Base-by-base conservation (phyloP, 2,329 filamentous ascomycete species). In the Sclerotinia borealis region DNA sequence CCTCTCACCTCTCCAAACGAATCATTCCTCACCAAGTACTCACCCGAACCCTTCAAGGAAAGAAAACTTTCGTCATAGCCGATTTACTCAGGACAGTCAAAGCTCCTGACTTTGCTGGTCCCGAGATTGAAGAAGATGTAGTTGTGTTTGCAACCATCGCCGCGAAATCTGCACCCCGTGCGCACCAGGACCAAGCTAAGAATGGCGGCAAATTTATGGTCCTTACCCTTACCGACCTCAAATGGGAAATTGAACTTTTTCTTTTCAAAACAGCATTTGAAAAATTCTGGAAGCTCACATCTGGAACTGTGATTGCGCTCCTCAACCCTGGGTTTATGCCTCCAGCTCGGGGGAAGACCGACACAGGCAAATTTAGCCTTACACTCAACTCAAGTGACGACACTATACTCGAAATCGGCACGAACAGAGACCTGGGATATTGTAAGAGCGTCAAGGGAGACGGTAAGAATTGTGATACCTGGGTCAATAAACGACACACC, bases 241-340 rank as follows among this genome's bases (percentile, higher is more conserved):
- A 92, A 71, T 96, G 88, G 85, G 92, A 96, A 70, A 76, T 99
- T 15, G 93, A 98, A 68, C 83, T 98, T 48, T 98, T 92, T 71
- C 84, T 99, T 17, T 99, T 99, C 76, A 90, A 91, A 71, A 87
- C 89, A 0, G 96, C 92, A 8, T 97, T 98, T 71, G 88, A 91
- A 19, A 87, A 90, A 61, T 99, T 95, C 78, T 98, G 93, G 89
- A 96, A 96, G 73, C 80, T 98, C n/a, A 87, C 87, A 0, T 85
- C 91, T 2, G 95, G 95, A n/a, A 97, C 93, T 0, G 83, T 98
- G 1, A 81, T 99, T 63, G 95, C 93, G 6, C 90, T 99, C 31
- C 81, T 99, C 36, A 99, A 99, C 72, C 95, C 95, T 1, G 86
- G 81, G 22, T 89, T 98, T 69, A 91, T 99, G 86, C 92, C 93